Evolutionary conservation across 495 filamentous ascomycete species (phyloP).

Genomic region (Tuber calosporum): DNA sequence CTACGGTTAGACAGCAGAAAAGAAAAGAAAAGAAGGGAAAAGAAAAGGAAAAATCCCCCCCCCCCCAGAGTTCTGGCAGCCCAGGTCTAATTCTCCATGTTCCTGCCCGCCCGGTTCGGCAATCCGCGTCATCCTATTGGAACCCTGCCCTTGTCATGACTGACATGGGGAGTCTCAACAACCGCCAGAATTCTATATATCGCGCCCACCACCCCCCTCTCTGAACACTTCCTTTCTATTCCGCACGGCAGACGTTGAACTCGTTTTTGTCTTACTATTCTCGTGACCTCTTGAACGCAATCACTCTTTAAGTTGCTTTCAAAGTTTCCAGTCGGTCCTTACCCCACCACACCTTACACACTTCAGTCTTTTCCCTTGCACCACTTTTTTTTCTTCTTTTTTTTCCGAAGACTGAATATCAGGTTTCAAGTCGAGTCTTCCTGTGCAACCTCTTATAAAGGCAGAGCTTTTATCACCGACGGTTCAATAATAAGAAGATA

Average conservation of each 20-base stretch:
- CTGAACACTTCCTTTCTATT: constrained; percentile 10
- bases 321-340: constrained; percentile 15
- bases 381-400: not conserved
- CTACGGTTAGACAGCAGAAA: not conserved
- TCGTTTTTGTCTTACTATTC: constrained; percentile 23
- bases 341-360: not conserved
- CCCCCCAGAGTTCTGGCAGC: not conserved
- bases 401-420: not conserved
- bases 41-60: no score
- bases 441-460: not conserved
- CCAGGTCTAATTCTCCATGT: not conserved
- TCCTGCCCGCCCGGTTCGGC: not conserved
- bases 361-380: not conserved
- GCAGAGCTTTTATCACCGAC: not conserved
- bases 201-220: constrained; percentile 14
- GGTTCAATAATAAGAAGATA: not conserved
- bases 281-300: constrained; percentile 32
- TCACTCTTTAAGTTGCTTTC: constrained; percentile 43
- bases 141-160: not conserved
- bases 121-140: not conserved
- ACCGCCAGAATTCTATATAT: constrained; percentile 35
- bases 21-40: no score
- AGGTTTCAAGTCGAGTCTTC: not conserved
- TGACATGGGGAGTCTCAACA: constrained; percentile 13
- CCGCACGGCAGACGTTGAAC: constrained; percentile 26